A percentile compares a stretch with the other conserved stretches of the same genome.
phyloP scores from a whole-genome alignment of 2,329 filamentous ascomycete genomes.

The Cladosporium sp. region DNA sequence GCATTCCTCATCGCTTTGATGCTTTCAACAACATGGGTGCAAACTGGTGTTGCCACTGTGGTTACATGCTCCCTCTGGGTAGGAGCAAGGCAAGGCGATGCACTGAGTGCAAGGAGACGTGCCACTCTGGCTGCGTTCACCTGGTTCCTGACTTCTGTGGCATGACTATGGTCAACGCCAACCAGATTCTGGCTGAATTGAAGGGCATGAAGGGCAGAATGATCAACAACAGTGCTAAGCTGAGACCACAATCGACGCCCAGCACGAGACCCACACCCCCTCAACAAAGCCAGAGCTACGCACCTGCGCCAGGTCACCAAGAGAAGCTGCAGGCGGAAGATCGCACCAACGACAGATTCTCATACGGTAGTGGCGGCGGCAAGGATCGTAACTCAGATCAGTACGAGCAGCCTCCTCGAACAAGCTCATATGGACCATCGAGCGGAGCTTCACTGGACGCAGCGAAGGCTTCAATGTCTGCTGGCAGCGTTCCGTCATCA shows the following conservation, averaged over 20 bases:
- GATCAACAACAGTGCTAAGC: constrained; percentile 48
- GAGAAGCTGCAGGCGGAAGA: constrained; percentile 37
- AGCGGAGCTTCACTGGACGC: constrained; percentile 49
- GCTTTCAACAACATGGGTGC: constrained; percentile 97
- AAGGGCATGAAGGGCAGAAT: constrained; percentile 69
- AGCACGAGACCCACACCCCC: constrained; percentile 49
- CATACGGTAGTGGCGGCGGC: constrained; percentile 42
- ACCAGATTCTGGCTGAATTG: constrained; percentile 87
- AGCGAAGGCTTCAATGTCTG: constrained; percentile 49
- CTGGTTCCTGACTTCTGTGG: constrained; percentile 98
- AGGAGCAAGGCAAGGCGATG: constrained; percentile 95
- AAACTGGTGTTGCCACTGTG: constrained; percentile 99
- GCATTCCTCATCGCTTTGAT: constrained; percentile 95
- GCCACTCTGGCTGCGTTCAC: constrained; percentile 88
- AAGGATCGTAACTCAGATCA: constrained; percentile 45
- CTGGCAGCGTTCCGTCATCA: constrained; percentile 43
- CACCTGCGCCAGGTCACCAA: constrained; percentile 36
- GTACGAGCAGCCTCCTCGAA: constrained; percentile 42
- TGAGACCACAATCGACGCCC: constrained; percentile 53
- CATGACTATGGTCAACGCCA: constrained; percentile 97
- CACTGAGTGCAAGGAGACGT: constrained; percentile 89
- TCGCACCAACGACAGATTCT: constrained; percentile 37
- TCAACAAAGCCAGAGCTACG: constrained; percentile 43
- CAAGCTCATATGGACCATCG: constrained; percentile 44
- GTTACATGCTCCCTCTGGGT: constrained; percentile 91